A percentile compares a stretch with the other conserved stretches of the same genome.
These are phyloP conservation scores for Schizonepeta tenuifolia DNA, from an alignment of 257 asterid genomes.

Conservation along the genomic window DNA sequence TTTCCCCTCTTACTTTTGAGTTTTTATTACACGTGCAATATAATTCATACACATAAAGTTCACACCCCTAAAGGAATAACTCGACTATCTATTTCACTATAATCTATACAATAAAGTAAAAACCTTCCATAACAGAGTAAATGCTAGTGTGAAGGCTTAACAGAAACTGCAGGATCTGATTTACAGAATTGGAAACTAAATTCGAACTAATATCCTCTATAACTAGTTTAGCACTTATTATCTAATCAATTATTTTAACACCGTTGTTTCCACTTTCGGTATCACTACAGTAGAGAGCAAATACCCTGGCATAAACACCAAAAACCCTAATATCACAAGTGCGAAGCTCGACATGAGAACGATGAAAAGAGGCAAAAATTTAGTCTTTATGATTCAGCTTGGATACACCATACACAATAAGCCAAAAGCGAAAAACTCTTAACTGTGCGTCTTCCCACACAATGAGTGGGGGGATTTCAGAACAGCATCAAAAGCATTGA, in stretches of 20 bases:
- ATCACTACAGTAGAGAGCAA: neutral
- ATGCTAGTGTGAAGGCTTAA: neutral
- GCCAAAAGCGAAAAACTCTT: constrained; percentile 10
- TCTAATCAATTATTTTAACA: neutral
- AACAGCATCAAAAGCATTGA: neutral
- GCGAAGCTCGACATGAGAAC: constrained; percentile 20
- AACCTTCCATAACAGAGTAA: neutral
- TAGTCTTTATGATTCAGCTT: neutral
- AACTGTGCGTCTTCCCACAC: neutral
- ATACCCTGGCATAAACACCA: neutral
- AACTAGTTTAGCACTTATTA: neutral
- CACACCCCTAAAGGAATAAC: constrained; percentile 1
- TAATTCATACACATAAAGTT: neutral
- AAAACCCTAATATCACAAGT: neutral
- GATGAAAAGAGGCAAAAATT: neutral
- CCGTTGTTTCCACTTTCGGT: neutral
- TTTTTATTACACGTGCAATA: neutral
- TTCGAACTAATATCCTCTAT: neutral
- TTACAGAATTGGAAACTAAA: neutral
- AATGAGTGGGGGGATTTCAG: neutral
- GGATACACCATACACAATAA: neutral
- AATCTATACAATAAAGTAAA: constrained; percentile 8
- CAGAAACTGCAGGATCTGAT: neutral
- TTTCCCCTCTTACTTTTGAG: neutral
- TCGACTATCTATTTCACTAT: neutral